A percentile compares a stretch with the other conserved stretches of the same genome.
phyloP scores from a whole-genome alignment of 2,329 filamentous ascomycete genomes.

The Grosmannia serpens region DNA sequence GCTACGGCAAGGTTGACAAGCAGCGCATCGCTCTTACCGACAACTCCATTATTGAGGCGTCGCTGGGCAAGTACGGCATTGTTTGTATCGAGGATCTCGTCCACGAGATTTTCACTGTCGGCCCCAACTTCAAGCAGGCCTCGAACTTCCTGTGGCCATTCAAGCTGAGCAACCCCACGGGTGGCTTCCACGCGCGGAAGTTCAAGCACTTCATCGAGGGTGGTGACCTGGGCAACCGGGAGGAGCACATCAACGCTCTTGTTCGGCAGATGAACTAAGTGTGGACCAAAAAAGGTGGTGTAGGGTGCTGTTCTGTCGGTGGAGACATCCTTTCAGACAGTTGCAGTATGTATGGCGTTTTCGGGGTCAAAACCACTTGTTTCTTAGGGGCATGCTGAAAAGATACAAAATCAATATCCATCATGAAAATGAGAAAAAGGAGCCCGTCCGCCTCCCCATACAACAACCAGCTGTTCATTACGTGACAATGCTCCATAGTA shows the following conservation, averaged over 20 bases:
- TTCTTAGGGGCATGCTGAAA: background rate
- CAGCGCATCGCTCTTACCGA: constrained; percentile 93
- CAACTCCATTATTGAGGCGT: constrained; percentile 95
- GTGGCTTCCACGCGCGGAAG: constrained; percentile 92
- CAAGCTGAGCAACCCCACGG: constrained; percentile 97
- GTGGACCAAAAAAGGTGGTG: background rate
- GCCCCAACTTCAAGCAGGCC: constrained; percentile 99
- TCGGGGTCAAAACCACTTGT: background rate
- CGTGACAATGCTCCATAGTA: too few species aligned
- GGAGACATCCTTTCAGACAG: constrained; percentile 11
- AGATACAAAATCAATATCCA: constrained; percentile 1
- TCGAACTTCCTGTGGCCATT: constrained; percentile 99
- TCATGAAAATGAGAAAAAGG: background rate
- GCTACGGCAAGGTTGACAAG: constrained; percentile 98
- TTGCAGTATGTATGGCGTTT: constrained; percentile 1
- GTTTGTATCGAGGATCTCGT: constrained; percentile 99
- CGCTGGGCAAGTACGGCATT: constrained; percentile 95
- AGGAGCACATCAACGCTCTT: constrained; percentile 94
- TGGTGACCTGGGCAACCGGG: constrained; percentile 96
- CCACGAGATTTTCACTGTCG: constrained; percentile 97
- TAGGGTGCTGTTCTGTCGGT: constrained; percentile 14
- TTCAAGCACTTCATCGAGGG: constrained; percentile 99
- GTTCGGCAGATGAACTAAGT: constrained; percentile 97
- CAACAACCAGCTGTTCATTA: background rate
- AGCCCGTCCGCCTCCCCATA: background rate